Percentiles rank a stretch among this genome's conserved stretches.
These are phyloP conservation scores for Aotearoamyces nothofagi DNA, from an alignment of 2,329 filamentous ascomycete species.

Conservation along the genomic window DNA sequence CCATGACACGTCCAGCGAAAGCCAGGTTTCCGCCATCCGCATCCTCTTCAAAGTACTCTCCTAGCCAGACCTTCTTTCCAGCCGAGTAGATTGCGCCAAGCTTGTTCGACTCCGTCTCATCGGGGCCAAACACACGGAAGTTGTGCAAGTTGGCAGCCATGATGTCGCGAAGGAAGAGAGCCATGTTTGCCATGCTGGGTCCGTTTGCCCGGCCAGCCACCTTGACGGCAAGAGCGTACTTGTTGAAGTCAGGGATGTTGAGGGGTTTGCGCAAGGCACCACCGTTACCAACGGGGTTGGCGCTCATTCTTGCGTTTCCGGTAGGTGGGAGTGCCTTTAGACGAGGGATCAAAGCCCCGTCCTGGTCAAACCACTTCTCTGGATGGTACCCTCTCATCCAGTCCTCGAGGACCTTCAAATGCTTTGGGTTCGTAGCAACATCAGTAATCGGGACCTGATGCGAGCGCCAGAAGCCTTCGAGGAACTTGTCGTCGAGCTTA, in stretches of 20 bases:
- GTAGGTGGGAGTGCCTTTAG: constrained; percentile 48
- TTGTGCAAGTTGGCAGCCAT: constrained; percentile 46
- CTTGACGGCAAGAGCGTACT: constrained; percentile 49
- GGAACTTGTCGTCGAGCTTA: constrained; percentile 53
- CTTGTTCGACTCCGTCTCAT: constrained; percentile 75
- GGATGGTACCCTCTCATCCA: constrained; percentile 71
- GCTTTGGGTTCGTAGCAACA: constrained; percentile 46
- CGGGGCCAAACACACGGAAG: constrained; percentile 66
- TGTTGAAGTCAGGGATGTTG: constrained; percentile 51
- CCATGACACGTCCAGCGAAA: constrained; percentile 46
- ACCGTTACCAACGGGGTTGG: constrained; percentile 62
- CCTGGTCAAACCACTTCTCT: constrained; percentile 50
- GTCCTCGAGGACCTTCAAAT: constrained; percentile 52
- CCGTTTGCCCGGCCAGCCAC: constrained; percentile 39
- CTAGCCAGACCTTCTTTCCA: constrained; percentile 69
- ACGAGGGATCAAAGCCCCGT: constrained; percentile 46
- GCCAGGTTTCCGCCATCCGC: constrained; percentile 59
- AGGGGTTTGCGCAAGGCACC: constrained; percentile 53
- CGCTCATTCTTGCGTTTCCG: constrained; percentile 57
- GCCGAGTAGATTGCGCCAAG: constrained; percentile 55
- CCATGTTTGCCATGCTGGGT: constrained; percentile 57
- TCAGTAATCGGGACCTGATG: constrained; percentile 68
- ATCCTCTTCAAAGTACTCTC: constrained; percentile 65
- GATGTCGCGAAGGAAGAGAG: constrained; percentile 50
- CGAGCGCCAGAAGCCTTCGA: constrained; percentile 65